Evolutionary conservation across 1,284 basidiomycete genomes (phyloP).

Genomic region (Ustilago crameri): DNA sequence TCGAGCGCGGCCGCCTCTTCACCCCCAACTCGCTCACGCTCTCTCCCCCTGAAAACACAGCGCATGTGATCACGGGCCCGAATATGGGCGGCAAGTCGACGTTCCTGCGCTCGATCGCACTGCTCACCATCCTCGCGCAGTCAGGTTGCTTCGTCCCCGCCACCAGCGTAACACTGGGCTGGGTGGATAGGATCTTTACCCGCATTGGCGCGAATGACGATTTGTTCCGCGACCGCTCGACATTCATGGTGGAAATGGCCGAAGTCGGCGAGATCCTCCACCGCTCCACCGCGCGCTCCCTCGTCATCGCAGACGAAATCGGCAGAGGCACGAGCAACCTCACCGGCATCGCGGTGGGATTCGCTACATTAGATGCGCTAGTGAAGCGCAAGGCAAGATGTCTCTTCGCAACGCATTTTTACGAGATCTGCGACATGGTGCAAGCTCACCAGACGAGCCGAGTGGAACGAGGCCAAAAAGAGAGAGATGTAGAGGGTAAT

Average conservation of each 20-base stretch:
- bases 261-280: slow-evolving; percentile 74
- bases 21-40: slow-evolving; percentile 77
- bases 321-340: slow-evolving; percentile 91
- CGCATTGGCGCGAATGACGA: slow-evolving; percentile 97
- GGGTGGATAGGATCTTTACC: slow-evolving; percentile 91
- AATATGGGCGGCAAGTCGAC: slow-evolving; percentile 97
- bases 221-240: slow-evolving; percentile 88
- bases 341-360: slow-evolving; percentile 92
- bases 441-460: neutral
- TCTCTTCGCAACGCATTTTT: slow-evolving; percentile 96
- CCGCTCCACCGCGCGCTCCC: slow-evolving; percentile 72
- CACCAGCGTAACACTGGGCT: slow-evolving; percentile 75
- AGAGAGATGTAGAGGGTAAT: neutral
- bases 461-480: too few relatives aligned
- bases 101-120: slow-evolving; percentile 86
- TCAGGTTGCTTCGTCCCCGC: slow-evolving; percentile 93
- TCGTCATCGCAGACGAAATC: slow-evolving; percentile 75
- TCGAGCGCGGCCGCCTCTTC: slow-evolving; percentile 71
- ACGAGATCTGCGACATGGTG: slow-evolving; percentile 85
- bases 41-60: slow-evolving; percentile 2
- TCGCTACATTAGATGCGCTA: slow-evolving; percentile 86
- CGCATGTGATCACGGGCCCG: slow-evolving; percentile 89
- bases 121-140: slow-evolving; percentile 91
- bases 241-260: slow-evolving; percentile 79
- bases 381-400: slow-evolving; percentile 81